Base-by-base conservation (phyloP, 2,329 filamentous ascomycete species). In the Penicillium sp. region DNA sequence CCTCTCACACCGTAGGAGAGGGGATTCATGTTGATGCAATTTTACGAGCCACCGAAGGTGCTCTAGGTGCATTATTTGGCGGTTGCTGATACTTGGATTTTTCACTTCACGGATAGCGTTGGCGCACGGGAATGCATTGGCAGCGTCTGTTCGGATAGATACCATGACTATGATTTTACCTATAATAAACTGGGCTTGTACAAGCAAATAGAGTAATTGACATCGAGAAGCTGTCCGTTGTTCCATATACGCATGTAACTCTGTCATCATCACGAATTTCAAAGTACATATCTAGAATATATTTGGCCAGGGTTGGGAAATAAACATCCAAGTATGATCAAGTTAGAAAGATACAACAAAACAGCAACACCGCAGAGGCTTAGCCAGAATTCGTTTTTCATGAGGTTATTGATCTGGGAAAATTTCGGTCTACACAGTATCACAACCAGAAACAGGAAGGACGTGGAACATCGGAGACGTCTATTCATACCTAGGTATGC, bases 11-110 rank as follows among this genome's bases (percentile, higher is more conserved):
- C 15, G 41, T 42, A 27, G 48, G 45, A 11, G 50, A 48, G 10
- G 51, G 48, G 11, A 25, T 54, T 18, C 53, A 61, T 40, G 46
- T 51, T 25, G 54, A 59, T 36, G 44, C 51, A 5, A 55, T 70
- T 36, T 33, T 67, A n/a, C 57, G 55, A 16, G 65, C 66, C 14
- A 59, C 58, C 7, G 57, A 64, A 32, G 63, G 62, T 31, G 58
- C 65, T 13, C 42, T 68, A 10, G 50, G 53, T 32, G 54, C 58
- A 29, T 49, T 69, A 29, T 67, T 65, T 39, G 50, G 52, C 23
- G 25, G 33, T 34, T 11, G 23, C 33, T 51, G 34, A 47, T 29
- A 17, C 16, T 33, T 9, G 21, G 7, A 11, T 18, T 33, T 36
- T 34, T 34, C 10, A 25, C 16, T 39, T 20, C 19, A n/a, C n/a